A percentile compares a stretch with the other conserved stretches of the same genome.
Evolutionary conservation across 495 filamentous ascomycete species (phyloP).

Genomic region (Saxophila tyrrhenica): DNA sequence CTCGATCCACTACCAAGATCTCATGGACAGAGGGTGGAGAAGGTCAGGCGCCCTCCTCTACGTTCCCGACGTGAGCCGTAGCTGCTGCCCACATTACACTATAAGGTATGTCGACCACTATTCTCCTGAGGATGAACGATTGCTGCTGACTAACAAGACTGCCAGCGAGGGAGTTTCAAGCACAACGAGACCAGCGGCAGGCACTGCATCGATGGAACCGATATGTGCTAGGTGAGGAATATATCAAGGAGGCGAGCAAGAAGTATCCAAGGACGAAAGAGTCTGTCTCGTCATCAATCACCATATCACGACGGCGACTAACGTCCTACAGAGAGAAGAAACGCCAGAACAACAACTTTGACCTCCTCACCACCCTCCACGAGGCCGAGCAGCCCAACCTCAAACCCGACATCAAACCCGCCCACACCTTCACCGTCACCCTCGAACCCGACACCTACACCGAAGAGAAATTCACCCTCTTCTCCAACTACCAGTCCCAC

Average conservation of each 20-base stretch:
- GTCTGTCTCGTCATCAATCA: slow-evolving; percentile 30
- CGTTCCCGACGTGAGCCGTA: slow-evolving; percentile 68
- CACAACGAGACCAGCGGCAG: slow-evolving; percentile 73
- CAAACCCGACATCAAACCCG: slow-evolving; percentile 50
- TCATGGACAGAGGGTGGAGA: slow-evolving; percentile 85
- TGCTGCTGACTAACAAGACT: slow-evolving; percentile 37
- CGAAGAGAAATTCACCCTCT: slow-evolving; percentile 77
- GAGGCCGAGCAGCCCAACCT: slow-evolving; percentile 51
- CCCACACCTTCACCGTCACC: slow-evolving; percentile 65
- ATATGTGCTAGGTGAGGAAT: slow-evolving; percentile 67
- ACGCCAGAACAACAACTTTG: slow-evolving; percentile 50
- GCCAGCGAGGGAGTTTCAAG: slow-evolving; percentile 55
- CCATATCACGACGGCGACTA: not conserved
- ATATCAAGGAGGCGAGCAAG: slow-evolving; percentile 59
- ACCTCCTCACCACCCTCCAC: slow-evolving; percentile 62
- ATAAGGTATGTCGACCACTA: slow-evolving; percentile 31
- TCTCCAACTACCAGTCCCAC: slow-evolving; percentile 70
- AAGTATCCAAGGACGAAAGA: slow-evolving; percentile 67
- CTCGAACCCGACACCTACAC: slow-evolving; percentile 72
- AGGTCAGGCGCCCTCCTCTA: slow-evolving; percentile 80
- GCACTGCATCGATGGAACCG: slow-evolving; percentile 84
- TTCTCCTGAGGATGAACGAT: slow-evolving; percentile 7
- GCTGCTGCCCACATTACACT: slow-evolving; percentile 94
- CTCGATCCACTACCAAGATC: slow-evolving; percentile 62
- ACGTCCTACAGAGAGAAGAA: slow-evolving; percentile 51